Base-by-base conservation (phyloP, 2,329 filamentous ascomycete genomes). In the Penicillium sp. region DNA sequence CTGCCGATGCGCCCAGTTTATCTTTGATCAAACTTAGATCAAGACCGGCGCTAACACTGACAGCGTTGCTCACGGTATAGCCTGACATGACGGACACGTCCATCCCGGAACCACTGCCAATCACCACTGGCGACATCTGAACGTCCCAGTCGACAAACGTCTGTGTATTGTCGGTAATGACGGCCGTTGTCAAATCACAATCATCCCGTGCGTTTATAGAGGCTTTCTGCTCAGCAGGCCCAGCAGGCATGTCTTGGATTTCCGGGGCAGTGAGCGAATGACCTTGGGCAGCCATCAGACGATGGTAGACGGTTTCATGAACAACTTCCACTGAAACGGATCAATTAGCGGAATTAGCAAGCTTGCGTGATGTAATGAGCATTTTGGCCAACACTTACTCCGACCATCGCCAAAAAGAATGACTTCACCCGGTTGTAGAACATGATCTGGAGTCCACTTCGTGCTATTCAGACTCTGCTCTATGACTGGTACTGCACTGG, bases 81-180 rank as follows among this genome's bases (percentile, higher is more conserved):
- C 48, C 48, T 7, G 48, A 51, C 21, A 33, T 51, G 31, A 51
- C 48, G 10, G 48, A 51, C 9, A 51, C 48, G 24, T 51, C 48
- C 29, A 51, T 45, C 11, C 48, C 48, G 10, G 18, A 29, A 14
- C 48, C 48, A 21, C 21, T 45, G 23, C 48, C 48, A 21, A 51
- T 51, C 16, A 51, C 48, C 21, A 51, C 48, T 21, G 48, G 48
- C 4, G 48, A 51, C 48, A 51, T 51, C 31, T 51, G 48, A 21
- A 51, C 48, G 24, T 51, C 48, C 48, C 48, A 51, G 40, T 51
- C 48, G 7, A 51, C 48, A 16, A 51, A 51, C 3, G 40, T 51
- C 19, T 51, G 48, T 11, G 48, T 51, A 8, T 29, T 39, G 10
- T 51, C 48, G n/a, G 39, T 44, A 7, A 51, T 39, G 3, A 51